Evolutionary conservation across 495 filamentous ascomycete genomes (phyloP).

Genomic region (Hypoxylon fuscum): DNA sequence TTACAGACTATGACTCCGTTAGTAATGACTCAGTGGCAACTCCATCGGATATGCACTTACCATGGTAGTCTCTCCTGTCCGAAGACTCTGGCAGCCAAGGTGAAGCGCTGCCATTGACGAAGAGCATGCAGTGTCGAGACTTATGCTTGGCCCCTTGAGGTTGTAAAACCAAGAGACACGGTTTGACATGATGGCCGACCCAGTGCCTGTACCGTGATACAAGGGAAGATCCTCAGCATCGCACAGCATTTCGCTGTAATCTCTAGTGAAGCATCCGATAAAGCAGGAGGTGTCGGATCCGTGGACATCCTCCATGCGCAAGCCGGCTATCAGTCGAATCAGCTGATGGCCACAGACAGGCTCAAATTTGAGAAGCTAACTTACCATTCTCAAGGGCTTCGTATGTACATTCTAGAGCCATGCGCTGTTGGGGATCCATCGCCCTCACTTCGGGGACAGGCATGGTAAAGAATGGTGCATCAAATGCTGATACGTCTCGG

Average conservation of each 20-base stretch:
- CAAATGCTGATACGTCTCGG: slow-evolving; percentile 47
- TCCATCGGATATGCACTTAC: too few species aligned
- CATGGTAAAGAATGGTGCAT: slow-evolving; percentile 63
- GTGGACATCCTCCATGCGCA: slow-evolving; percentile 19
- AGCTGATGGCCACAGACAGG: too few species aligned
- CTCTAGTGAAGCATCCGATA: neutral
- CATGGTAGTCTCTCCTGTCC: too few species aligned
- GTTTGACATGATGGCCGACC: neutral
- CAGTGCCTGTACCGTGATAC: neutral
- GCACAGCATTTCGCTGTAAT: neutral
- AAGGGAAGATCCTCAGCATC: neutral
- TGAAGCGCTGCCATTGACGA: too few species aligned
- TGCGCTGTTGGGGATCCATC: slow-evolving; percentile 62
- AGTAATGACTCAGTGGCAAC: too few species aligned
- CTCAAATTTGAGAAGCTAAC: neutral
- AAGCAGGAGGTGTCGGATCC: neutral
- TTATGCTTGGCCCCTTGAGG: neutral
- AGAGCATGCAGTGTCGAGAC: neutral
- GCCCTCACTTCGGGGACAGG: slow-evolving; percentile 51
- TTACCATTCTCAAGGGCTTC: slow-evolving; percentile 52
- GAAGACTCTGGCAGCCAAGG: neutral
- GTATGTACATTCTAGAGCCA: slow-evolving; percentile 50
- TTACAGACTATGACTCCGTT: slow-evolving; percentile 45
- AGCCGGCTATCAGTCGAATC: slow-evolving; percentile 27
- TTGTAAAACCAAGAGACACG: neutral